Conservation (phyloP, 352 stramenopile genomes). For the Phytopythium boreale region DNA sequence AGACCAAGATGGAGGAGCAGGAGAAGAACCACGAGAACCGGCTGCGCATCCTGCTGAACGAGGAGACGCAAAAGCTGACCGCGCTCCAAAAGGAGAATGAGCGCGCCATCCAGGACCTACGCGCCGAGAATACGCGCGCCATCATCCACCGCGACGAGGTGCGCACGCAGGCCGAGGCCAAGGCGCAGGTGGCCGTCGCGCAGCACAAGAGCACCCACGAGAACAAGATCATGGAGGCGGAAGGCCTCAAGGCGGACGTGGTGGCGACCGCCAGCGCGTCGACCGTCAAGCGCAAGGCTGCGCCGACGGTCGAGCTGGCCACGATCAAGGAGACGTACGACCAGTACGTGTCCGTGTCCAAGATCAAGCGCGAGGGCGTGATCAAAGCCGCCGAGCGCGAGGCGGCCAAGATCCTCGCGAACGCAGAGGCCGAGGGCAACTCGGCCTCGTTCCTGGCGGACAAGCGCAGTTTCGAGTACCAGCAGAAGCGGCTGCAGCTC, state of each 20-base stretch:
- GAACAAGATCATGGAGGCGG: constrained; percentile 71
- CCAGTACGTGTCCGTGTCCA: constrained; percentile 63
- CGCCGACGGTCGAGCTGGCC: constrained; percentile 52
- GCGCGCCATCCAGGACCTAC: constrained; percentile 67
- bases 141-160: constrained; percentile 78
- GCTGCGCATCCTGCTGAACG: constrained; percentile 76
- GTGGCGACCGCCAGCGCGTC: constrained; percentile 47
- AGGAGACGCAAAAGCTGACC: constrained; percentile 82
- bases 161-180: constrained; percentile 67
- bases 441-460: constrained; percentile 57
- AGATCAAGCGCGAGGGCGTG: constrained; percentile 57
- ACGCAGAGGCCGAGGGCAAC: constrained; percentile 59
- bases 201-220: constrained; percentile 46
- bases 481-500: constrained; percentile 66
- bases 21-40: constrained; percentile 90
- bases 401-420: constrained; percentile 45
- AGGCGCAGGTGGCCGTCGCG: constrained; percentile 69
- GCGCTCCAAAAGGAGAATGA: constrained; percentile 80
- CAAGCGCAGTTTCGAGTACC: constrained; percentile 78
- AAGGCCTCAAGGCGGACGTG: constrained; percentile 66
- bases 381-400: constrained; percentile 66
- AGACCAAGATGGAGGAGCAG: constrained; percentile 86
- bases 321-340: constrained; percentile 60
- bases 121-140: constrained; percentile 60
- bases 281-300: constrained; percentile 57